Evolutionary conservation across 305 asterid species (phyloP).

Genomic region (Coffea humblotiana): DNA sequence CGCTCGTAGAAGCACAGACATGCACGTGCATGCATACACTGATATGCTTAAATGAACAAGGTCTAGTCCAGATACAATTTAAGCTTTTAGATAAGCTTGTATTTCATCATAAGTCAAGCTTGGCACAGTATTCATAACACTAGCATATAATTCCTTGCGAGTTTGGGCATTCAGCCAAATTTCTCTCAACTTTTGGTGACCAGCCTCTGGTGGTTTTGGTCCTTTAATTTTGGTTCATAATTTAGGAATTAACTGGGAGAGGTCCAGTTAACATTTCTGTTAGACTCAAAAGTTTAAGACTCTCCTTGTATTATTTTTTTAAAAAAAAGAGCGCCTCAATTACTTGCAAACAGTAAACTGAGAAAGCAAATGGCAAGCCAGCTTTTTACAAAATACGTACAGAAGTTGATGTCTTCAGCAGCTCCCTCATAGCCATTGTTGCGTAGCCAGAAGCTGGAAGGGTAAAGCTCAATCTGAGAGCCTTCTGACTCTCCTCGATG

Average conservation of each 20-base stretch:
- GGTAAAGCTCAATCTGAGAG: conserved; percentile 82
- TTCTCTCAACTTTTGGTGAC: background rate
- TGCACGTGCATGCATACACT: background rate
- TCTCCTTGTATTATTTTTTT: background rate
- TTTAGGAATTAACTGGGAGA: background rate
- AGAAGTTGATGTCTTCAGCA: conserved; percentile 86
- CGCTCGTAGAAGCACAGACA: too few relatives aligned
- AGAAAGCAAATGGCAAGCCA: background rate
- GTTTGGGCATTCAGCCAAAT: too few relatives aligned
- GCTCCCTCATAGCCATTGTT: conserved; percentile 97
- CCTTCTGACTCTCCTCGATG: conserved; percentile 47
- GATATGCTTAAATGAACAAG: background rate
- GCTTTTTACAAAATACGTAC: conserved; percentile 40
- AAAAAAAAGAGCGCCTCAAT: background rate
- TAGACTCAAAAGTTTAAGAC: too few relatives aligned
- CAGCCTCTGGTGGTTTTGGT: background rate
- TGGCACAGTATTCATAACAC: background rate
- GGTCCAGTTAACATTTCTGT: background rate
- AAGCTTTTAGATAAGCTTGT: background rate
- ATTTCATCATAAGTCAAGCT: background rate
- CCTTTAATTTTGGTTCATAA: too few relatives aligned
- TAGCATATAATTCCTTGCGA: background rate
- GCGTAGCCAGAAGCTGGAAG: conserved; percentile 93
- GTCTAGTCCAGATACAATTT: too few relatives aligned
- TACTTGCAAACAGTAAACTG: background rate